These are phyloP conservation scores for Pichia sporocuriosa DNA, from an alignment of 805 yeast species.

Conservation along the genomic window DNA sequence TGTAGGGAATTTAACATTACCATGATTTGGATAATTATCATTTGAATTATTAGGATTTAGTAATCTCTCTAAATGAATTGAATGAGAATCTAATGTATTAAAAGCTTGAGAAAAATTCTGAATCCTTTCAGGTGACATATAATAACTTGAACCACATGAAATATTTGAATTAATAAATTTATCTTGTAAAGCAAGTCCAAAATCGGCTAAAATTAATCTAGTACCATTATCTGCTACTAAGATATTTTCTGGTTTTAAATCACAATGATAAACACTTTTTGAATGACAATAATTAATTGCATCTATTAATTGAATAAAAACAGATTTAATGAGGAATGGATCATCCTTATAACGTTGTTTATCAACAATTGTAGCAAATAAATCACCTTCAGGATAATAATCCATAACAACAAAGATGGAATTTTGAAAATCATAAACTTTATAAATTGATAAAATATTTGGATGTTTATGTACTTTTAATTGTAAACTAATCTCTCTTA, in stretches of 20 bases:
- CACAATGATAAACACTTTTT: slow-evolving; percentile 84
- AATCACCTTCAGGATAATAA: slow-evolving; percentile 77
- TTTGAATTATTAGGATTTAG: slow-evolving; percentile 19
- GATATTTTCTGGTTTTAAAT: slow-evolving; percentile 92
- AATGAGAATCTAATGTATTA: slow-evolving; percentile 27
- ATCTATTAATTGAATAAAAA: slow-evolving; percentile 70
- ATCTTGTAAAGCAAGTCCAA: slow-evolving; percentile 75
- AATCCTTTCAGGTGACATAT: slow-evolving; percentile 85
- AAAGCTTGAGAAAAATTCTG: slow-evolving; percentile 35
- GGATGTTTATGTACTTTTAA: slow-evolving; percentile 70
- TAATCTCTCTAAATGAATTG: slow-evolving; percentile 26
- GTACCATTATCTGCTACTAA: slow-evolving; percentile 55
- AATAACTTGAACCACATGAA: slow-evolving; percentile 82
- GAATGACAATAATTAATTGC: slow-evolving; percentile 80
- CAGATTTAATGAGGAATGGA: slow-evolving; percentile 45
- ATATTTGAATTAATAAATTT: slow-evolving; percentile 55
- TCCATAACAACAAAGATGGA: slow-evolving; percentile 77
- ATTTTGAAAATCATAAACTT: slow-evolving; percentile 55
- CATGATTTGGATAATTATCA: slow-evolving; percentile 15
- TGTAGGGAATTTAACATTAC: slow-evolving; percentile 48
- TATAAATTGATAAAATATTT: slow-evolving; percentile 68
- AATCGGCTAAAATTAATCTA: slow-evolving; percentile 67
- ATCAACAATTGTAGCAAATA: slow-evolving; percentile 81
- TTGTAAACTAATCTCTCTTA: slow-evolving; percentile 70
- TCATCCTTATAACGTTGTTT: slow-evolving; percentile 51